Evolutionary conservation across 2,329 filamentous ascomycete genomes (phyloP).

Genomic region (Cladosporium sphaerospermum): DNA sequence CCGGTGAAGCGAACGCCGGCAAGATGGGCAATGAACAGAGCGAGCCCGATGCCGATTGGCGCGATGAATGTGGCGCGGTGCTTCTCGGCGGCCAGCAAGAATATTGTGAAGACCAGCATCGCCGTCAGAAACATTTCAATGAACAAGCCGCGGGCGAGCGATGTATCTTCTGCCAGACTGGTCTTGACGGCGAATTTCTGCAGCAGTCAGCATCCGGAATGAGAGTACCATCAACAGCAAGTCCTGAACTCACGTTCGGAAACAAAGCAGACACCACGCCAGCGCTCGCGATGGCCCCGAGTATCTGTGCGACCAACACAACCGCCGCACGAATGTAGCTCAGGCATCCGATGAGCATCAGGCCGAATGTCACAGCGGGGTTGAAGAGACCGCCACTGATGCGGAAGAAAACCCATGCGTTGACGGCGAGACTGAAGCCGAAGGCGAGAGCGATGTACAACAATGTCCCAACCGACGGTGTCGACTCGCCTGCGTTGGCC

Average conservation of each 20-base stretch:
- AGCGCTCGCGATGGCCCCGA: slow-evolving; percentile 41
- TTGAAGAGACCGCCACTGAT: slow-evolving; percentile 33
- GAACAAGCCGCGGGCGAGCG: slow-evolving; percentile 39
- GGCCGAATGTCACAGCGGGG: slow-evolving; percentile 41
- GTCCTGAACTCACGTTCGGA: slow-evolving; percentile 27
- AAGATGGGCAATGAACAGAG: slow-evolving; percentile 39
- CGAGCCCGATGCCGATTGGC: slow-evolving; percentile 28
- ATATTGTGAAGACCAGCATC: slow-evolving; percentile 39
- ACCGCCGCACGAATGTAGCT: slow-evolving; percentile 38
- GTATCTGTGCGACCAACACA: slow-evolving; percentile 40
- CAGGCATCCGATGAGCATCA: slow-evolving; percentile 43
- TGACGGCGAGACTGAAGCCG: slow-evolving; percentile 32
- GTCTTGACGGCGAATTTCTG: slow-evolving; percentile 41
- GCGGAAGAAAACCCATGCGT: slow-evolving; percentile 34
- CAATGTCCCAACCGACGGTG: slow-evolving; percentile 18
- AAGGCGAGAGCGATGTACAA: slow-evolving; percentile 31
- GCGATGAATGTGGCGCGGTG: slow-evolving; percentile 28
- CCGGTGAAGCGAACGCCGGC: slow-evolving; percentile 40
- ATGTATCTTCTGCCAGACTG: slow-evolving; percentile 35
- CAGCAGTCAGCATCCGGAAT: background rate
- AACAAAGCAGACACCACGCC: slow-evolving; percentile 41
- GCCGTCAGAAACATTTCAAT: slow-evolving; percentile 32
- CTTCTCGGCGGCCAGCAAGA: slow-evolving; percentile 29
- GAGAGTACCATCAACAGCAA: background rate
- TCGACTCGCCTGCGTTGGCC: slow-evolving; percentile 8